Percentiles rank a stretch among this genome's conserved stretches.
These are phyloP conservation scores for Flaveria sonorensis DNA, from an alignment of 129 eudicot genomes.

Conservation along the genomic window DNA sequence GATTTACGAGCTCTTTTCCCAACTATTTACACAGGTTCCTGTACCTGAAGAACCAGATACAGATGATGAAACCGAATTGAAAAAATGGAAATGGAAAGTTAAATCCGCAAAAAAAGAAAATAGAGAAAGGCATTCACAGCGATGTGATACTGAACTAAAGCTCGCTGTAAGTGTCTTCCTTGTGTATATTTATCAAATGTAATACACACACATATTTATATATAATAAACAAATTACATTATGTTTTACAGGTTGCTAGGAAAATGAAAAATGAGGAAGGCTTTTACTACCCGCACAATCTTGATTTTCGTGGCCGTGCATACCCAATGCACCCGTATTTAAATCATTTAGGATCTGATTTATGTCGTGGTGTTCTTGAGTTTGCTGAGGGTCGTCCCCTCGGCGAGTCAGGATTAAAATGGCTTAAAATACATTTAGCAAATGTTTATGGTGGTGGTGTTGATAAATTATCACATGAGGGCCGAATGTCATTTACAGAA, in stretches of 20 bases:
- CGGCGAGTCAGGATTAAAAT: constrained; percentile 83
- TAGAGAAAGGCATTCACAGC: constrained; percentile 85
- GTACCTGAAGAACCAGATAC: constrained; percentile 87
- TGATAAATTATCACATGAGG: constrained; percentile 80
- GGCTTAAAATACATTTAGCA: constrained; percentile 91
- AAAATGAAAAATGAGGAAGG: constrained; percentile 98
- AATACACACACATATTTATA: neutral
- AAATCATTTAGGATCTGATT: constrained; percentile 94
- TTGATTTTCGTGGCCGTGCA: constrained; percentile 99
- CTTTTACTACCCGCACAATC: constrained; percentile 89
- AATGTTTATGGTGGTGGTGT: constrained; percentile 88
- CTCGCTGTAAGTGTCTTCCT: constrained; percentile 72
- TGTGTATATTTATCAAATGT: constrained; percentile 6
- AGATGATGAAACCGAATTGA: constrained; percentile 70
- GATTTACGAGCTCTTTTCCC: neutral
- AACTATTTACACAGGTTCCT: constrained; percentile 50
- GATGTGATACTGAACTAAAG: constrained; percentile 91
- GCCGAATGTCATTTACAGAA: constrained; percentile 71
- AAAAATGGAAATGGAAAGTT: constrained; percentile 94
- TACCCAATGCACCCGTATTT: constrained; percentile 97
- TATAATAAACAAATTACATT: constrained; percentile 15
- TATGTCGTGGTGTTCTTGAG: constrained; percentile 91
- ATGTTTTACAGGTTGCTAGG: constrained; percentile 70
- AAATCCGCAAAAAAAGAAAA: constrained; percentile 64
- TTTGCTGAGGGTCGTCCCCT: constrained; percentile 96